Base-by-base conservation (phyloP, 1,284 basidiomycete genomes). In the Trichosporon sp. region DNA sequence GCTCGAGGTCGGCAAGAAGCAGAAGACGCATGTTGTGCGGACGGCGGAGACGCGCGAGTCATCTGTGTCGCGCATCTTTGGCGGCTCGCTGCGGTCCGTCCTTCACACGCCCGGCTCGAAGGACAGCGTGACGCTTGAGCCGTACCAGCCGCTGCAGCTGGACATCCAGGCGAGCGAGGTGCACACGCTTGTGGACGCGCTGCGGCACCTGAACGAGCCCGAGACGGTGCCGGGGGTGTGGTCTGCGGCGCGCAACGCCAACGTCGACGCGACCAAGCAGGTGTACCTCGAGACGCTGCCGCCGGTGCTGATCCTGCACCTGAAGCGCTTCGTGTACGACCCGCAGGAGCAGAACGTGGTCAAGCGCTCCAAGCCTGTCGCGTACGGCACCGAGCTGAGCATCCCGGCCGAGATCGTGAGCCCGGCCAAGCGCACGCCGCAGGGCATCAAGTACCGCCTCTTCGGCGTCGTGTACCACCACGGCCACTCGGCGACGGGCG, bases 401-500 rank as follows among this genome's bases (percentile, higher is more conserved):
- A 87, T 98, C 68, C 88, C 88, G 1, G 77, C 85, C 63, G 91
- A 93, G 68, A 84, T 92, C 65, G 87, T 95, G 80, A 85, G 89
- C 0, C 86, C 87, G 0, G 83, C 86, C 6, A 87, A 87, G 73
- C 83, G 86, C 68, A 74, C 78, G 63, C 73, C 85, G 8, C 84
- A 84, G 27, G 82, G 86, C 0, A 85, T 88, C 15, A 87, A 87
- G 74, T 98, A 97, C 81, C 89, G 90, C 72, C 86, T 98, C 8
- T 96, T 95, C 79, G 94, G 92, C 74, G 94, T 91, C 23, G 85
- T 98, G 8, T 98, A 98, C 82, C 96, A 99, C 82, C 95, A 99
- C 77, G 96, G 96, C 1, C 85, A 87, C 62, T 92, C 91, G 13
- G 94, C 96, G 0, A 90, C 90, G 0, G 95, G 95, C 7, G 96